Conservation (phyloP, 2,329 filamentous ascomycete genomes). For the Epichloe scottii region DNA sequence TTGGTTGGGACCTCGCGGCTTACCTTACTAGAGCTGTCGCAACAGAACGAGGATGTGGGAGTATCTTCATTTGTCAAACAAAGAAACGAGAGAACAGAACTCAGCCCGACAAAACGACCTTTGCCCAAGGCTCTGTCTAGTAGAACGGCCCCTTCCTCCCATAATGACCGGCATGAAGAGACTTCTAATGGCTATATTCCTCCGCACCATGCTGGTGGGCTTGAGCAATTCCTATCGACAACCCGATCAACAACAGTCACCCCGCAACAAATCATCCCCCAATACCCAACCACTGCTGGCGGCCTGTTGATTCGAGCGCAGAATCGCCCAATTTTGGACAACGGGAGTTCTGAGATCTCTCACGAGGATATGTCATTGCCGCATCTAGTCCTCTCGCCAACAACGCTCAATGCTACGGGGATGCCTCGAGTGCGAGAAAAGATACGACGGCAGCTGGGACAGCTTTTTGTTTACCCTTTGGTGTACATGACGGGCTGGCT, state of each 20-base stretch:
- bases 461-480: constrained; percentile 64
- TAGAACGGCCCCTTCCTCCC: not conserved
- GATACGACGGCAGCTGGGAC: constrained; percentile 54
- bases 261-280: not conserved
- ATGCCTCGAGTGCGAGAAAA: constrained; percentile 33
- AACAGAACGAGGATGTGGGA: not conserved
- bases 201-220: not conserved
- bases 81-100: not conserved
- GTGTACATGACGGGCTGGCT: constrained; percentile 64
- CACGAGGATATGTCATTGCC: constrained; percentile 7
- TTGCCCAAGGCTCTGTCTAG: no score
- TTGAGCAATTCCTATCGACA: not conserved
- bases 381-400: constrained; percentile 9
- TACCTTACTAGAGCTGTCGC: not conserved
- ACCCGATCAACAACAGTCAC: not conserved
- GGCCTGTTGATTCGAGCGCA: not conserved
- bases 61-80: not conserved
- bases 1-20: not conserved
- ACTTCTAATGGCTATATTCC: not conserved
- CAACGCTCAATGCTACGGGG: constrained; percentile 13
- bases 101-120: not conserved
- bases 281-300: no score
- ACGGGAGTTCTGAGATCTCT: not conserved
- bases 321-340: not conserved
- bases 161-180: not conserved